Conservation (phyloP, 345 rosid species). For the Hibiscus tridactylites region DNA sequence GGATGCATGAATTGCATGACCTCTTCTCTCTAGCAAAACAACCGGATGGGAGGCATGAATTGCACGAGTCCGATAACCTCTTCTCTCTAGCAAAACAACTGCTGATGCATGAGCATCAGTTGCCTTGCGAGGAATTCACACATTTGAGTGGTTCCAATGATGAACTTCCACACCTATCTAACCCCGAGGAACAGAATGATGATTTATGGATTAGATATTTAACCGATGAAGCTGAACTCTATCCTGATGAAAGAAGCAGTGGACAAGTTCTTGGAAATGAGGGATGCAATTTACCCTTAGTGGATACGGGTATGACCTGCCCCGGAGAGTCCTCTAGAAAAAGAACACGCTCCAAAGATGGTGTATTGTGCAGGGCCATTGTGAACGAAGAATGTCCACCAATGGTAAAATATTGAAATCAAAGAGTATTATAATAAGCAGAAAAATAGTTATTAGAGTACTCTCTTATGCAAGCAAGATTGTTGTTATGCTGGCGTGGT, state of each 20-base stretch:
- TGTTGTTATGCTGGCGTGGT: neutral
- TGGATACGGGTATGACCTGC: neutral
- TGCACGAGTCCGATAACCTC: no score
- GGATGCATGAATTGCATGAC: neutral
- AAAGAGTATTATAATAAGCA: neutral
- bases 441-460: neutral
- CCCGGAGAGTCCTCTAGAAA: conserved; percentile 5
- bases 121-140: neutral
- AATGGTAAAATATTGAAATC: neutral
- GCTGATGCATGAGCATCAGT: neutral
- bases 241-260: neutral
- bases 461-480: neutral
- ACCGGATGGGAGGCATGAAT: neutral
- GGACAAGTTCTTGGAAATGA: neutral
- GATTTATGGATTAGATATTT: neutral
- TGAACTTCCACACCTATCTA: neutral
- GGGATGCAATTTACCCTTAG: neutral
- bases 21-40: neutral
- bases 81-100: neutral
- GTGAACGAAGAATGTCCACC: neutral
- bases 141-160: neutral
- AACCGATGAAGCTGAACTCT: neutral
- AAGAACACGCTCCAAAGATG: neutral
- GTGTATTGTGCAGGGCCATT: neutral
- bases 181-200: neutral